Conservation (phyloP, 164 flowering plant species). For the Berberis vulgaris region DNA sequence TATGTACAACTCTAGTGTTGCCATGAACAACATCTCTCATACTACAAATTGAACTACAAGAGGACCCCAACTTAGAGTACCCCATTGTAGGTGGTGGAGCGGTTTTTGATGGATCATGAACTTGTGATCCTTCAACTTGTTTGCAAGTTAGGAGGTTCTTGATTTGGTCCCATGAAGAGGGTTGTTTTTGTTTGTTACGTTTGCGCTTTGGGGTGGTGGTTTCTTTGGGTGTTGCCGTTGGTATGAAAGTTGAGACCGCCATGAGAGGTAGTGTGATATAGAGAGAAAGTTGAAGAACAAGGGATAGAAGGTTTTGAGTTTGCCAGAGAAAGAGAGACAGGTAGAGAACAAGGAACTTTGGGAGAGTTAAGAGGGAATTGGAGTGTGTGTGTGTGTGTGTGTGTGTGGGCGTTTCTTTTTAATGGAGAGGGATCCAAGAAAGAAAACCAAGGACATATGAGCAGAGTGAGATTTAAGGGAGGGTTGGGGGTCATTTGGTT, state of each 20-base stretch:
- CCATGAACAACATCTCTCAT: slow-evolving; percentile 77
- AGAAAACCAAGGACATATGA: too few species aligned
- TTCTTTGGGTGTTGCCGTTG: slow-evolving; percentile 19
- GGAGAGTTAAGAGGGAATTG: too few species aligned
- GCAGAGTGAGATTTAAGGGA: too few species aligned
- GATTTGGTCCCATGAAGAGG: slow-evolving; percentile 94
- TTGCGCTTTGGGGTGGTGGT: slow-evolving; percentile 24
- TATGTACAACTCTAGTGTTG: slow-evolving; percentile 70
- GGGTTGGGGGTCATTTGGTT: too few species aligned
- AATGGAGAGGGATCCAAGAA: too few species aligned
- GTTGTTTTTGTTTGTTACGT: slow-evolving; percentile 20
- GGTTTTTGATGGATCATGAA: slow-evolving; percentile 55
- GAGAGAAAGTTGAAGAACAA: background rate
- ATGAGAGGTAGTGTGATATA: slow-evolving; percentile 23
- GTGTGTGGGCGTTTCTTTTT: too few species aligned
- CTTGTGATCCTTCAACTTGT: slow-evolving; percentile 44
- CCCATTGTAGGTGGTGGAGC: slow-evolving; percentile 6
- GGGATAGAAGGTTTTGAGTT: background rate
- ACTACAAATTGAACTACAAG: slow-evolving; percentile 72
- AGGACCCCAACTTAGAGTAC: slow-evolving; percentile 46
- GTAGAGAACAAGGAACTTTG: background rate
- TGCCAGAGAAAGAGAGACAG: background rate
- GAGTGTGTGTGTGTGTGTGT: too few species aligned
- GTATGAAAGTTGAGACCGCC: slow-evolving; percentile 48
- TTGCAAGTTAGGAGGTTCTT: slow-evolving; percentile 82